Base-by-base conservation (phyloP, 768 basidiomycete species). In the Trametes punicea region DNA sequence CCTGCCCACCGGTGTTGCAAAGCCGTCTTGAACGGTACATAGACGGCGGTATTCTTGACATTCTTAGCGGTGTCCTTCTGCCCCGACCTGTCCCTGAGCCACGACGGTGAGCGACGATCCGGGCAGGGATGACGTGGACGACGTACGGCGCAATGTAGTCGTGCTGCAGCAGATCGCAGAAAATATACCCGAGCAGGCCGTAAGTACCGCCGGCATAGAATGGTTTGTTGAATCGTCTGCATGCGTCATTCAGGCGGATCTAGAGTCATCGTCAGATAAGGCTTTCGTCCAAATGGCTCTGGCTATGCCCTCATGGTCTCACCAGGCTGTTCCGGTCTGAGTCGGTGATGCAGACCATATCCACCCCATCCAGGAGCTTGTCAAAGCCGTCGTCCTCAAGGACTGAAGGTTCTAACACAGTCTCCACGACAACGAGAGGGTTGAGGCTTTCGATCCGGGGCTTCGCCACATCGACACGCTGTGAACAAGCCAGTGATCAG, bases 141-240 rank as follows among this genome's bases (percentile, higher is more conserved):
- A 70, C 94, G 73, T 73, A 95, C 96, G 87, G 82, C 42, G 85
- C 74, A 59, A 97, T 83, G 69, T 88, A 93, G 59, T 93, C 86
- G 65, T 97, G 96, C 52, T 82, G 78, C 54, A 94, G 76, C 52
- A 99, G 78, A 69, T 98, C 95, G 60, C 92, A 93, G 67, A 98
- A 97, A 65, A 97, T 92, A 72, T 93, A 99, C 15, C 96, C 96
- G 42, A 85, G 74, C 56, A 95, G 76, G 20, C 96, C 96, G 68
- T 93, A 95, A 15, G 89, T 87, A 10, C 91, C 91, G 1, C 94
- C 94, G n/a, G 87, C 84, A 64, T 97, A 98, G 69, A 98, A 87
- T 6, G 90, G 86, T 59, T 87, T 93, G 39, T 77, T 74, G 46
- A 81, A 75, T 54, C 80, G 78, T 57, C 94, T 79, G 69, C 93